A percentile compares a stretch with the other conserved stretches of the same genome.
Conservation (phyloP, 129 eudicot species). For the Pseudognaphalium luteoalbum region DNA sequence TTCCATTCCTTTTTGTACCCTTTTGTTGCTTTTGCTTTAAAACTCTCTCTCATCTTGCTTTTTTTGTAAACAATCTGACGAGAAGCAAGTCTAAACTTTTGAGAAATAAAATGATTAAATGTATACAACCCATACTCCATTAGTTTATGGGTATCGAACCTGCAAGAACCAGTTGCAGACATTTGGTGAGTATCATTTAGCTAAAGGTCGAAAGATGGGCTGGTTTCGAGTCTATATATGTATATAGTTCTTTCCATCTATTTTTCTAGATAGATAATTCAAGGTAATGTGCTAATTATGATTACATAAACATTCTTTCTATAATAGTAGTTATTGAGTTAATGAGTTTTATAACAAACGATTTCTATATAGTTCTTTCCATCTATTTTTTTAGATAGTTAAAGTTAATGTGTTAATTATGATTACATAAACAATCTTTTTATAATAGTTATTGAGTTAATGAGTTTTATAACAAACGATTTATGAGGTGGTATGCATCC, state of each 20-base stretch:
- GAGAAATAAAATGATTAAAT: neutral
- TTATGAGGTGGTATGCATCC: too few species aligned
- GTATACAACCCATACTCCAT: neutral
- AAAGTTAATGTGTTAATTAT: neutral
- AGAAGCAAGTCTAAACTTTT: slow-evolving; percentile 20
- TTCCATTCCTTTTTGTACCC: slow-evolving; percentile 26
- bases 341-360: too few species aligned
- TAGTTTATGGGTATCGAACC: neutral
- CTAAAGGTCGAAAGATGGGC: neutral
- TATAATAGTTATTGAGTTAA: neutral
- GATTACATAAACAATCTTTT: neutral
- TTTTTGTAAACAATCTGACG: slow-evolving; percentile 20
- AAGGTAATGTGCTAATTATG: neutral
- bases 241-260: too few species aligned
- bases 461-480: too few species aligned
- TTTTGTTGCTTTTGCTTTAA: slow-evolving; percentile 44
- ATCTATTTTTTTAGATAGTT: too few species aligned
- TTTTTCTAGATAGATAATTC: too few species aligned
- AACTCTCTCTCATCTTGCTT: slow-evolving; percentile 36
- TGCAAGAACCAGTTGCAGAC: neutral
- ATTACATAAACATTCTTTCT: neutral
- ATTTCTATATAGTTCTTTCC: too few species aligned
- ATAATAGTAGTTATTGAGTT: neutral
- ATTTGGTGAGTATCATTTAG: neutral
- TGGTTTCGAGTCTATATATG: too few species aligned